phyloP scores from a whole-genome alignment of 2,329 filamentous ascomycete species.

The Zasmidium cellare region DNA sequence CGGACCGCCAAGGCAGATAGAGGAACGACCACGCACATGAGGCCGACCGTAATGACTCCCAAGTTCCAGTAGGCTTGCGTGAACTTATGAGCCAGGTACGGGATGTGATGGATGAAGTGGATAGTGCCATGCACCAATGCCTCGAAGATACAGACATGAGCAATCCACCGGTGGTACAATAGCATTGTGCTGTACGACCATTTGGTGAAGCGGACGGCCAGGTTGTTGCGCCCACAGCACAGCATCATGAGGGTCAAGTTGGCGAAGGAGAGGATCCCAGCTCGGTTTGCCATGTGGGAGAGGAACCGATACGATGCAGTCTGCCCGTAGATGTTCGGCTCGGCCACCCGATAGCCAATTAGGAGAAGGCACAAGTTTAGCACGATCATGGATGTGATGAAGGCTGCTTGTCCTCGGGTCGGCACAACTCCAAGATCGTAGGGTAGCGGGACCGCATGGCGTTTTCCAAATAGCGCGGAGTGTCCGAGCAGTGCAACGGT shows the following conservation, averaged over 20 bases:
- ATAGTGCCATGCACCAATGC: constrained; percentile 50
- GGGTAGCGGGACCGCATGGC: constrained; percentile 8
- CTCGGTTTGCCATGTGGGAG: constrained; percentile 39
- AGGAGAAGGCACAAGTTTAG: background rate
- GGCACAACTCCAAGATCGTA: constrained; percentile 23
- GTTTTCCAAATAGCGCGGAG: constrained; percentile 5
- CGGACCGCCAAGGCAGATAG: constrained; percentile 41
- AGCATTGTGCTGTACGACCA: constrained; percentile 53
- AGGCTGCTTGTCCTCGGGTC: constrained; percentile 28
- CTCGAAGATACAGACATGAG: constrained; percentile 47
- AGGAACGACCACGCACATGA: constrained; percentile 32
- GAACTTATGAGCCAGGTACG: constrained; percentile 18
- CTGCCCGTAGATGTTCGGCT: background rate
- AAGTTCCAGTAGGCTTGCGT: constrained; percentile 26
- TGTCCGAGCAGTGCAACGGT: constrained; percentile 16
- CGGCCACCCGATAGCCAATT: background rate
- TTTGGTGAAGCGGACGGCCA: constrained; percentile 51
- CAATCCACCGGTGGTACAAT: constrained; percentile 53
- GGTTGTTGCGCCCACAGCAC: constrained; percentile 49
- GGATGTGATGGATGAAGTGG: constrained; percentile 38
- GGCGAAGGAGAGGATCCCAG: constrained; percentile 44
- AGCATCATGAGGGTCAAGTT: constrained; percentile 47
- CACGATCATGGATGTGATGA: constrained; percentile 23
- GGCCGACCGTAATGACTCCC: constrained; percentile 20
- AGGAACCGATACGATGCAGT: background rate